Evolutionary conservation across 495 filamentous ascomycete species (phyloP).

Genomic region (Tuber borchii): DNA sequence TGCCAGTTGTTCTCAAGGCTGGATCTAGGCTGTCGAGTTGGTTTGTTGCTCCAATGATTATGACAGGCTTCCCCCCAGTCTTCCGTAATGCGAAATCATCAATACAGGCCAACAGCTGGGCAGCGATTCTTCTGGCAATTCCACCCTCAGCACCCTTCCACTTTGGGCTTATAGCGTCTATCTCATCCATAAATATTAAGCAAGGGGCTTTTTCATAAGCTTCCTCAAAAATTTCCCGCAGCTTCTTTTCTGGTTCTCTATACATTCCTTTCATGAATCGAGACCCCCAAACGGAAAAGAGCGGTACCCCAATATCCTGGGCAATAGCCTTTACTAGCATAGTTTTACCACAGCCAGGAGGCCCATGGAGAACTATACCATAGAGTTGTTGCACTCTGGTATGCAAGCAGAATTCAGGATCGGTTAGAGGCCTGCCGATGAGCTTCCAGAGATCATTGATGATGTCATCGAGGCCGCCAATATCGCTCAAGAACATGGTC

Average conservation of each 20-base stretch:
- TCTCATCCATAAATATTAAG: slow-evolving; percentile 91
- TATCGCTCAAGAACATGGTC: slow-evolving; percentile 68
- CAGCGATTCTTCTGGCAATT: slow-evolving; percentile 90
- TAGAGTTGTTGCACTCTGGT: slow-evolving; percentile 69
- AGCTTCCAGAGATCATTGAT: slow-evolving; percentile 63
- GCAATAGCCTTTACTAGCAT: slow-evolving; percentile 86
- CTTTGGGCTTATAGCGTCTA: slow-evolving; percentile 89
- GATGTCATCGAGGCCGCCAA: slow-evolving; percentile 79
- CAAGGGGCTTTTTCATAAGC: slow-evolving; percentile 82
- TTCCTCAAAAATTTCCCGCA: slow-evolving; percentile 84
- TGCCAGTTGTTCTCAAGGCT: slow-evolving; percentile 72
- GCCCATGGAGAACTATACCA: slow-evolving; percentile 83
- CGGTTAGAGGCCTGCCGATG: slow-evolving; percentile 71
- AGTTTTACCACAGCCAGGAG: slow-evolving; percentile 92
- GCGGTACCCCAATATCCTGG: slow-evolving; percentile 75
- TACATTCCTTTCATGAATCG: slow-evolving; percentile 90
- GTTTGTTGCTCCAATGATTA: slow-evolving; percentile 90
- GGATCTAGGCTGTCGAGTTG: slow-evolving; percentile 83
- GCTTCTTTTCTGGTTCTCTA: slow-evolving; percentile 92
- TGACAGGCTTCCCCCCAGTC: slow-evolving; percentile 82
- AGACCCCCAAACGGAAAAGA: slow-evolving; percentile 80
- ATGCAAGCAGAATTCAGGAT: slow-evolving; percentile 54
- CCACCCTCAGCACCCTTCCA: too few relatives aligned
- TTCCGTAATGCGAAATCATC: slow-evolving; percentile 73
- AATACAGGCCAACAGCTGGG: slow-evolving; percentile 74